phyloP scores from a whole-genome alignment of 169 alveolate genomes.

The Plasmodium vivax region DNA sequence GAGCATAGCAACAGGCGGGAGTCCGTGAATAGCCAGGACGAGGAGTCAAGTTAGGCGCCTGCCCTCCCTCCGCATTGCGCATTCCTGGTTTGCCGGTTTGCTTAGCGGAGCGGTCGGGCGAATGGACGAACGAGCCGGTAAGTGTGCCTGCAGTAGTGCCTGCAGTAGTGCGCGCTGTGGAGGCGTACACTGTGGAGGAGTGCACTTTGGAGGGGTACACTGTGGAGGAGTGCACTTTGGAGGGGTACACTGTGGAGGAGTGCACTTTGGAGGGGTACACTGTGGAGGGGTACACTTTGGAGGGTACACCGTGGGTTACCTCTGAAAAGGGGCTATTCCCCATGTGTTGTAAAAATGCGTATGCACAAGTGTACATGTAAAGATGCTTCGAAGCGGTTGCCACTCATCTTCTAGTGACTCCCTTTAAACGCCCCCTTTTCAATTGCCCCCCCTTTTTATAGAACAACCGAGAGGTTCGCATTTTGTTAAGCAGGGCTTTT shows the following conservation, averaged over 20 bases:
- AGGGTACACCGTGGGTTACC: not conserved
- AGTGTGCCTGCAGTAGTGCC: not conserved
- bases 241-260: no score
- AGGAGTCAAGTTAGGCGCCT: not conserved
- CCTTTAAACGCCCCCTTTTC: not conserved
- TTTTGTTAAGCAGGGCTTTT: not conserved
- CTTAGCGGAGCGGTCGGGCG: not conserved
- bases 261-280: no score
- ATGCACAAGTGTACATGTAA: not conserved
- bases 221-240: no score
- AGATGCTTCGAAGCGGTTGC: not conserved
- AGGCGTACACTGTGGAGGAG: not conserved
- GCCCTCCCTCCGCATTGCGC: no score
- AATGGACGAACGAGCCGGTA: not conserved
- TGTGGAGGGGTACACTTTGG: no score
- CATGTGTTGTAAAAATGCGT: not conserved
- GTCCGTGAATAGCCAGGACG: slow-evolving; percentile 36
- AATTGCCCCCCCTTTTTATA: not conserved
- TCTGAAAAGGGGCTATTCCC: not conserved
- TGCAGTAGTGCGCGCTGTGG: no score
- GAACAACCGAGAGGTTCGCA: not conserved
- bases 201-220: not conserved
- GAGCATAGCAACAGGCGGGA: not conserved
- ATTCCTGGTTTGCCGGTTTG: not conserved
- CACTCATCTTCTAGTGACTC: not conserved